These are phyloP conservation scores for Sugiyamaella floridensis DNA, from an alignment of 805 yeast species.

Conservation along the genomic window DNA sequence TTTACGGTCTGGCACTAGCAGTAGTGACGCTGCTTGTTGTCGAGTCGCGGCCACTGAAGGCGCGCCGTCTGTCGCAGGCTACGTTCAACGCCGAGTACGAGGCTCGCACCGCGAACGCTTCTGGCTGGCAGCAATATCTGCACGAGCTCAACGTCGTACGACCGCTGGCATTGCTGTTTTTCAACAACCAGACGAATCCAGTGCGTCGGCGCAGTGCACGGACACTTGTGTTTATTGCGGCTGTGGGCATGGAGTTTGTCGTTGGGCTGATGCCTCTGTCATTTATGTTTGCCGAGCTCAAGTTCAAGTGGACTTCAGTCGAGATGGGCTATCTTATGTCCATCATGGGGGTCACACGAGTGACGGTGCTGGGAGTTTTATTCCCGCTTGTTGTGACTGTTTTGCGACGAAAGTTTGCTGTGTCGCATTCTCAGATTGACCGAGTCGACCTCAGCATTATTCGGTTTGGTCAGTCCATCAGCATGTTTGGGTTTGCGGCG, in stretches of 20 bases:
- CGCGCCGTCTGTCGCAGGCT: conserved; percentile 17
- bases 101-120: neutral
- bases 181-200: conserved; percentile 13
- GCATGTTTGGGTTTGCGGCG: conserved; percentile 12
- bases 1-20: conserved; percentile 1
- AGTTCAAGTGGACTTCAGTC: conserved; percentile 28
- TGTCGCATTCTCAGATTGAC: conserved; percentile 14
- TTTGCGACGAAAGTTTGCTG: conserved; percentile 7
- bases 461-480: conserved; percentile 16
- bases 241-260: conserved; percentile 14
- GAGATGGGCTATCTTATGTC: conserved; percentile 30
- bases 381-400: conserved; percentile 19
- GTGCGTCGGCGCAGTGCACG: conserved; percentile 16
- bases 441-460: conserved; percentile 16
- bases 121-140: conserved; percentile 10
- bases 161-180: conserved; percentile 21
- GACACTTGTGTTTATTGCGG: conserved; percentile 12
- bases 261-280: conserved; percentile 19
- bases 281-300: conserved; percentile 24
- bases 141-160: conserved; percentile 20
- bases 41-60: conserved; percentile 20
- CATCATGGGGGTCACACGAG: conserved; percentile 21
- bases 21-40: conserved; percentile 8
- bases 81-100: conserved; percentile 7
- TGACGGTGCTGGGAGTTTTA: conserved; percentile 20